A percentile compares a stretch with the other conserved stretches of the same genome.
Evolutionary conservation across 2,329 filamentous ascomycete species (phyloP).

Genomic region (Fusarium fujikuroi): DNA sequence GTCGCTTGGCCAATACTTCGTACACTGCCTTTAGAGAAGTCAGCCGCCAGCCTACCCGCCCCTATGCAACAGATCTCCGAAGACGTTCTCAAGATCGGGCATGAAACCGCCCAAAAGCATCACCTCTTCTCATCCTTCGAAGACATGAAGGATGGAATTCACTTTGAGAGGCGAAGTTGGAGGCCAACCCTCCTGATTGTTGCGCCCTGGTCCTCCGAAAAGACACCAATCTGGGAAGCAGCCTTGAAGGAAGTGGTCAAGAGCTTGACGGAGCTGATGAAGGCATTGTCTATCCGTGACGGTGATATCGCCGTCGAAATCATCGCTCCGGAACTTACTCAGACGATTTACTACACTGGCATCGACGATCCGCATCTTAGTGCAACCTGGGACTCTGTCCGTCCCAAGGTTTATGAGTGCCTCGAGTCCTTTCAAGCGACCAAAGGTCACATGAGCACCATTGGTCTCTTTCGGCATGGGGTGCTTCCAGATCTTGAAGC

Average conservation of each 20-base stretch:
- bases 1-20: neutral
- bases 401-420: neutral
- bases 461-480: neutral
- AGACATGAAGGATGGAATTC: fast-evolving
- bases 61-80: fast-evolving
- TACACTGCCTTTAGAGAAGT: fast-evolving
- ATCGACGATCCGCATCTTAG: neutral
- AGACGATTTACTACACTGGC: neutral
- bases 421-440: neutral
- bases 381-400: neutral
- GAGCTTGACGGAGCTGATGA: fast-evolving
- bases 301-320: neutral
- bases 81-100: fast-evolving
- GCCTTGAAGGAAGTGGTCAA: fast-evolving
- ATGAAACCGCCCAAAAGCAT: fast-evolving
- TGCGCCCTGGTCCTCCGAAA: fast-evolving
- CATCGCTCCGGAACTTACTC: neutral
- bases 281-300: fast-evolving
- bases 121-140: fast-evolving
- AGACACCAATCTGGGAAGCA: neutral
- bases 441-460: neutral
- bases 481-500: neutral
- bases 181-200: fast-evolving
- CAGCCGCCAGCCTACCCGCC: fast-evolving
- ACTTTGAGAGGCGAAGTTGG: fast-evolving